Evolutionary conservation across 768 basidiomycete genomes (phyloP).

Genomic region (Gyrodon lividus): DNA sequence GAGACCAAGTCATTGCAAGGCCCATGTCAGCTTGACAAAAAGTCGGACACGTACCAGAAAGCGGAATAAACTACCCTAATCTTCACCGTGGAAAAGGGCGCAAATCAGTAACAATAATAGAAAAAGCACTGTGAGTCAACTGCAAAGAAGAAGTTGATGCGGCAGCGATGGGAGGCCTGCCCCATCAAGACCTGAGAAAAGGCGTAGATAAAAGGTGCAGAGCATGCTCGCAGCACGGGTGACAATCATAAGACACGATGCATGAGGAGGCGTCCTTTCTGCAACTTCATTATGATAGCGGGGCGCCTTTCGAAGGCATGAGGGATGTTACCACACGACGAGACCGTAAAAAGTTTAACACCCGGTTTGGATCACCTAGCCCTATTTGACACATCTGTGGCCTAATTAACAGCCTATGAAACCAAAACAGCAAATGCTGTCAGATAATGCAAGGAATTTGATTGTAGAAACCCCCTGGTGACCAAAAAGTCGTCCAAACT

Average conservation of each 20-base stretch:
- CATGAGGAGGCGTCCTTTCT: conserved; percentile 23
- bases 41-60: conserved; percentile 21
- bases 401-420: conserved; percentile 32
- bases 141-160: conserved; percentile 1
- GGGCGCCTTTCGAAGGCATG: conserved; percentile 21
- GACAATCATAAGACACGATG: conserved; percentile 28
- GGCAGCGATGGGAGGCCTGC: conserved; percentile 8
- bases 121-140: conserved; percentile 2
- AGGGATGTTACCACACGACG: conserved; percentile 24
- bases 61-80: conserved; percentile 12
- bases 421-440: conserved; percentile 26
- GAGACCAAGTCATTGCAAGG: conserved; percentile 23
- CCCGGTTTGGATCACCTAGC: conserved; percentile 30
- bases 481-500: conserved; percentile 19
- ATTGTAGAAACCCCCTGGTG: conserved; percentile 18
- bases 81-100: conserved; percentile 33
- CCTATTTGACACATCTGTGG: conserved; percentile 27
- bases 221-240: conserved; percentile 24
- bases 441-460: conserved; percentile 20
- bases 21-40: conserved; percentile 8
- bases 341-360: conserved; percentile 13
- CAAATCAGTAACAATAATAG: conserved; percentile 13
- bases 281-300: conserved; percentile 13
- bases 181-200: conserved; percentile 4
- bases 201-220: conserved; percentile 30